Conservation (phyloP, 2,329 filamentous ascomycete species). For the Chaetomiaceae sp. region DNA sequence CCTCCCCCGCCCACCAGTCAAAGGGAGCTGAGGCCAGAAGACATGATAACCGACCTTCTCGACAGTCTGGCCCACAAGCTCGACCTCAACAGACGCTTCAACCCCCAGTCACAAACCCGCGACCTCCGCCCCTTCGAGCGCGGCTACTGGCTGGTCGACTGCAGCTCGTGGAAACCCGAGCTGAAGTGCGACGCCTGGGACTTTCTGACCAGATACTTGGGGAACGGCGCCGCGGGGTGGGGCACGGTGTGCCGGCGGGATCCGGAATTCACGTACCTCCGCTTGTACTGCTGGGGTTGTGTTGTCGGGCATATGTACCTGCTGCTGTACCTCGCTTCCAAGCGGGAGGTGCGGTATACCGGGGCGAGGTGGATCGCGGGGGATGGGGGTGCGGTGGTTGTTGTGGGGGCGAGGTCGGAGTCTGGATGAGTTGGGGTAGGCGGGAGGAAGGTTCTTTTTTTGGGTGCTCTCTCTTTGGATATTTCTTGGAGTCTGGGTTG, state of each 20-base stretch:
- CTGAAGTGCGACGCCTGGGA: conserved; percentile 56
- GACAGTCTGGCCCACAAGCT: conserved; percentile 49
- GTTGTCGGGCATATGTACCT: conserved; percentile 69
- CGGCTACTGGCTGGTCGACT: conserved; percentile 71
- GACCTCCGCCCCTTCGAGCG: conserved; percentile 59
- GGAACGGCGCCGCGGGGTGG: conserved; percentile 60
- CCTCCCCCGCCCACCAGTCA: conserved; percentile 49
- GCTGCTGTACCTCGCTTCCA: conserved; percentile 67
- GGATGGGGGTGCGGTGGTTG: conserved; percentile 48
- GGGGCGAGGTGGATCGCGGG: conserved; percentile 64
- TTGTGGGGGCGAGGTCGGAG: conserved; percentile 34
- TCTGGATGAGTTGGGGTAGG: not conserved
- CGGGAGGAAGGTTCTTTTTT: not conserved
- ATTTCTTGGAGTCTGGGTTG: not conserved
- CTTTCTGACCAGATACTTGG: conserved; percentile 57
- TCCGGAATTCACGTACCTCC: conserved; percentile 44
- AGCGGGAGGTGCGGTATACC: conserved; percentile 54
- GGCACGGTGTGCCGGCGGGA: conserved; percentile 56
- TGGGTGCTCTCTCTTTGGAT: not conserved
- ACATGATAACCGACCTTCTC: conserved; percentile 55
- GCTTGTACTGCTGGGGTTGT: conserved; percentile 75
- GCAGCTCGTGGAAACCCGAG: conserved; percentile 46
- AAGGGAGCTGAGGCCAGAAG: conserved; percentile 38
- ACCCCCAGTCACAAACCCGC: conserved; percentile 45
- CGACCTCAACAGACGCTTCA: conserved; percentile 50